phyloP scores from a whole-genome alignment of 1,139 yeast species.

The Blastobotrys indianensis region DNA sequence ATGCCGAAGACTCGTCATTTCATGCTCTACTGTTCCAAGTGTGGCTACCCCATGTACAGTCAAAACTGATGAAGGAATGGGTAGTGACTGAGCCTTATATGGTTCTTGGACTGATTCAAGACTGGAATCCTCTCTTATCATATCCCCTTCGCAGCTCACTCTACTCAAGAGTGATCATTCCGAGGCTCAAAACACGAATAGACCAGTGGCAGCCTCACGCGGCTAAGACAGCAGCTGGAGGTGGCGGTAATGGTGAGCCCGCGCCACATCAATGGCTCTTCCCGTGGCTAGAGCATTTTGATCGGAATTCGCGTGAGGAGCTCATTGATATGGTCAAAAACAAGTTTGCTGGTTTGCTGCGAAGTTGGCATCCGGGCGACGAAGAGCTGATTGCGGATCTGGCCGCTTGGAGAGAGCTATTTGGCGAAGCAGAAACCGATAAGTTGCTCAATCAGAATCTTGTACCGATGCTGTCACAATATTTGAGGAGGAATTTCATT shows the following conservation, averaged over 20 bases:
- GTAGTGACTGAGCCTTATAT: conserved; percentile 29
- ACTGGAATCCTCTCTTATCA: conserved; percentile 41
- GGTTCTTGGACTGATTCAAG: conserved; percentile 34
- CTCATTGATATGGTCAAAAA: conserved; percentile 23
- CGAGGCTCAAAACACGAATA: conserved; percentile 35
- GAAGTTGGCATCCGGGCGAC: conserved; percentile 34
- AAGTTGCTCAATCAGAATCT: conserved; percentile 27
- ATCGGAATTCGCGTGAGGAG: conserved; percentile 27
- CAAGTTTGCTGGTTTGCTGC: conserved; percentile 33
- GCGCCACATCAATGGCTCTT: conserved; percentile 39
- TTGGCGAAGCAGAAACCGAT: conserved; percentile 32
- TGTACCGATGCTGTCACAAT: conserved; percentile 34
- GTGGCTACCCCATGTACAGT: conserved; percentile 36
- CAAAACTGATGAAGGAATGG: conserved; percentile 35
- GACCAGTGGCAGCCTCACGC: conserved; percentile 35
- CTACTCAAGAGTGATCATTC: conserved; percentile 31
- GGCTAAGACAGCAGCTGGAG: not conserved
- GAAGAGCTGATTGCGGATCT: conserved; percentile 31
- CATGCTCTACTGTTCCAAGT: conserved; percentile 35
- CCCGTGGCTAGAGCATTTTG: conserved; percentile 37
- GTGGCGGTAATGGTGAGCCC: conserved; percentile 2
- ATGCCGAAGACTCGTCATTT: conserved; percentile 21
- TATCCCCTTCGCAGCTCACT: conserved; percentile 30
- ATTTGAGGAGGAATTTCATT: conserved; percentile 23
- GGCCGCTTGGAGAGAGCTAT: conserved; percentile 36